phyloP scores from a whole-genome alignment of 176 grass and related monocot species.

The Phyllostachys edulis region DNA sequence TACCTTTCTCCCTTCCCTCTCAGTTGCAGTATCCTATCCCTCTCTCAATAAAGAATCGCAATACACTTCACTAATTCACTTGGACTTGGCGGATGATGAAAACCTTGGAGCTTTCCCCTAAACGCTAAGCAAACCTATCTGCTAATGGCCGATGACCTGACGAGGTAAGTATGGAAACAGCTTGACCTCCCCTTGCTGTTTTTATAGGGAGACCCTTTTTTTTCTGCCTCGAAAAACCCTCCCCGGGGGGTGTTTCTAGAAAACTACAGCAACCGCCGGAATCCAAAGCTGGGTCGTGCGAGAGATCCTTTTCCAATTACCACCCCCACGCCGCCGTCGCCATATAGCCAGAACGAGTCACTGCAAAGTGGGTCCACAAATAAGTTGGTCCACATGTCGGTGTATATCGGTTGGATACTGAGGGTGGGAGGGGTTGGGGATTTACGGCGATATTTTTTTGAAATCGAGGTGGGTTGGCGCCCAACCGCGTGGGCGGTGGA shows the following conservation, averaged over 20 bases:
- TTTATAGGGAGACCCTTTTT: slow-evolving; percentile 21
- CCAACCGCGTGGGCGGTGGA: slow-evolving; percentile 4
- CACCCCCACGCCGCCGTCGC: neutral
- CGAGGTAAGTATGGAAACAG: slow-evolving; percentile 22
- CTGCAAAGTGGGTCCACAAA: accelerated
- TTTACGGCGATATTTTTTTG: neutral
- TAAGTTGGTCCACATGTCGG: accelerated
- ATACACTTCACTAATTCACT: neutral
- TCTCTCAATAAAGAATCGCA: neutral
- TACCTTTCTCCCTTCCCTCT: slow-evolving; percentile 2
- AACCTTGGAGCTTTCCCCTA: neutral
- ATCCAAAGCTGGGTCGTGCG: slow-evolving; percentile 21
- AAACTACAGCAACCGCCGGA: slow-evolving; percentile 31
- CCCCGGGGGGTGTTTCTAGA: slow-evolving; percentile 11
- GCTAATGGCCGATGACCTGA: slow-evolving; percentile 17
- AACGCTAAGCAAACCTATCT: slow-evolving; percentile 3
- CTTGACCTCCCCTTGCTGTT: slow-evolving; percentile 10
- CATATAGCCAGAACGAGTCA: accelerated
- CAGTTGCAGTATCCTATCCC: neutral
- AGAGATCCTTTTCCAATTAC: neutral
- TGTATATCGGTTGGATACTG: accelerated
- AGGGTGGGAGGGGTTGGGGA: accelerated
- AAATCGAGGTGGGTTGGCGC: slow-evolving; percentile 29
- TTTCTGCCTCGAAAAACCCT: neutral
- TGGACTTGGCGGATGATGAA: neutral